Base-by-base conservation (phyloP, 306 rosid species). In the Prunus davidiana region DNA sequence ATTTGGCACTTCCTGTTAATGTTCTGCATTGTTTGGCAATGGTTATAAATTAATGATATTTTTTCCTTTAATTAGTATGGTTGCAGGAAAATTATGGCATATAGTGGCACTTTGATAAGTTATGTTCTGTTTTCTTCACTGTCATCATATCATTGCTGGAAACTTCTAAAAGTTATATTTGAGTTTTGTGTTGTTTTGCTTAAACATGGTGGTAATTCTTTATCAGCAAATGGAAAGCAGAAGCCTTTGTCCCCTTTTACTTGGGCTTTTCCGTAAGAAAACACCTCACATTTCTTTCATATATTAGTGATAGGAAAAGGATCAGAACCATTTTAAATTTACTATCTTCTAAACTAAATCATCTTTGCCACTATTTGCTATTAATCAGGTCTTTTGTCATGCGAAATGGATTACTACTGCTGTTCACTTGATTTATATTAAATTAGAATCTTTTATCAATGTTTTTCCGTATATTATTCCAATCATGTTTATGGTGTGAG, bases 1-100 rank as follows among this genome's bases (percentile, higher is more conserved):
- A 64, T 63, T 75, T 69, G 58, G 72, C 25, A 14, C 47, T 50
- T 54, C 20, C 66, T 64, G 69, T 45, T 28, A 28, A 18, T 51
- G 63, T 6, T 11, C 2, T 51, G 74, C 49, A 28, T 51, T 70
- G 28, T 30, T 28, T 51, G 24, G 27, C 5, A 4, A 47, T 49
- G 15, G 46, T 69, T 56, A 28, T 51, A 27, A 10, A 50, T 50
- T 32, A 5, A 19, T 41, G 43, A 6, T 38, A 6, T 38, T 38
- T 65, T 41, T 22, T 22, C 10, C 49, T 22, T 12, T 19, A 18
- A 46, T 28, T 22, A 30, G 32, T 46, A 46, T 46, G 16, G 15
- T 25, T 25, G 56, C 41, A 8, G 25, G 56, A 24, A 19, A 24
- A 7, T 68, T 68, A 5, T 47, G 58, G 27, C 46, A 47, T 18